These are phyloP conservation scores for Nemania bipapillata DNA, from an alignment of 2,329 filamentous ascomycete species.

Conservation along the genomic window DNA sequence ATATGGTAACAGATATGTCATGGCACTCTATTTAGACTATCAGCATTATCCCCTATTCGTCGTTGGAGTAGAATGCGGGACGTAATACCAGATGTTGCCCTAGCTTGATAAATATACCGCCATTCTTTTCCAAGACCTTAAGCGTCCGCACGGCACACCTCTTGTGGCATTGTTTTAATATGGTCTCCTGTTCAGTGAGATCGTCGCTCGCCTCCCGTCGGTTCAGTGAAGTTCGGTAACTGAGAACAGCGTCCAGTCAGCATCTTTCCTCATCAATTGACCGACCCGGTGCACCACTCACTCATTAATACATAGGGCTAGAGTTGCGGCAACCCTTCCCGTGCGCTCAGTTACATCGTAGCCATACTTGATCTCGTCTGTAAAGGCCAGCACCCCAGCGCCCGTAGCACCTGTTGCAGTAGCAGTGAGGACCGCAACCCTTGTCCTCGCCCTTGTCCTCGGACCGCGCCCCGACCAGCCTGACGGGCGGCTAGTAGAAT, in stretches of 20 bases:
- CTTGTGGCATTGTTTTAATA: conserved; percentile 86
- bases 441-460: conserved; percentile 41
- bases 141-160: conserved; percentile 90
- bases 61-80: neutral
- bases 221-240: conserved; percentile 88
- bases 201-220: conserved; percentile 70
- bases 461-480: conserved; percentile 42
- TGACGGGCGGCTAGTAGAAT: conserved; percentile 41
- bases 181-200: conserved; percentile 70
- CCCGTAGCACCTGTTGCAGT: conserved; percentile 63
- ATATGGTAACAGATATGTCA: conserved; percentile 90
- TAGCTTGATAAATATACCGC: conserved; percentile 97
- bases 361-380: conserved; percentile 77
- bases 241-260: conserved; percentile 53
- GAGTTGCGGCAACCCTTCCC: conserved; percentile 77
- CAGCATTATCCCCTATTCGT: neutral
- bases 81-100: conserved; percentile 82
- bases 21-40: conserved; percentile 71
- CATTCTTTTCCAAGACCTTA: conserved; percentile 89
- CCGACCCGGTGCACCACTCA: conserved; percentile 53
- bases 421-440: conserved; percentile 58
- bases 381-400: conserved; percentile 64
- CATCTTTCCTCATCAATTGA: neutral
- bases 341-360: conserved; percentile 81
- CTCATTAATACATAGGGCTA: conserved; percentile 90